Evolutionary conservation across 2,329 filamentous ascomycete genomes (phyloP), one percentile per base, ranked within the genome.

Genomic region (Alternaria triticimaculans): DNA sequence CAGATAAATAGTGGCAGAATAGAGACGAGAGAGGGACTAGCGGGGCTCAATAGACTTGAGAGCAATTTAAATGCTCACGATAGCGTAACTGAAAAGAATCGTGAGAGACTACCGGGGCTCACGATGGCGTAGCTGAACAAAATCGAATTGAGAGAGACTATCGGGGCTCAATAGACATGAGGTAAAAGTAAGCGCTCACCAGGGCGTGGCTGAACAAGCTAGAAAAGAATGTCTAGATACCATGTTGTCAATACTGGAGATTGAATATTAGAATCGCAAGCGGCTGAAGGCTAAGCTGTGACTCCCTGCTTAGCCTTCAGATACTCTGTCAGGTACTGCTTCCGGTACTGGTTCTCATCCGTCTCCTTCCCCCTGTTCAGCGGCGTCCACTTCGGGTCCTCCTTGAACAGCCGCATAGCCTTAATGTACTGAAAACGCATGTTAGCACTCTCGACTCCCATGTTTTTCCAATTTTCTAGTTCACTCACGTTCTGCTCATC

Each of bases 321-420:
- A 75, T 99, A 99, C 53, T 89, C 87, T 85, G 93, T 88, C 62
- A 96, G 88, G 78, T 90, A 92, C 56, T 86, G 82, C 85, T 93
- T 88, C 62, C 96, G 88, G 79, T 90, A 92, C 56, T 86, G 82
- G 81, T 98, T 99, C 63, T 79, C 79, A 78, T 98, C 93, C 46
- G 97, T 87, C 53, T 95, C 91, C 5, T 84, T 82, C 7, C 87
- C 88, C 60, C 96, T 89, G 83, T 97, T 97, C 70, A 99, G 82
- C 14, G 96, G 92, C 37, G 94, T 98, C 96, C 96, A 99, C 83
- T 98, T 97, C 33, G 96, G 96, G 82, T 98, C 94, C 69, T 98
- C 96, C 84, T 98, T 94, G 87, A 98, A 99, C 55, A 99, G 85
- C 61, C 96, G 88, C 93, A 98, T 95, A 14, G 96, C 96, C 78